Evolutionary conservation across 2,329 filamentous ascomycete species (phyloP).

Genomic region (Ambrosiella beaveri): DNA sequence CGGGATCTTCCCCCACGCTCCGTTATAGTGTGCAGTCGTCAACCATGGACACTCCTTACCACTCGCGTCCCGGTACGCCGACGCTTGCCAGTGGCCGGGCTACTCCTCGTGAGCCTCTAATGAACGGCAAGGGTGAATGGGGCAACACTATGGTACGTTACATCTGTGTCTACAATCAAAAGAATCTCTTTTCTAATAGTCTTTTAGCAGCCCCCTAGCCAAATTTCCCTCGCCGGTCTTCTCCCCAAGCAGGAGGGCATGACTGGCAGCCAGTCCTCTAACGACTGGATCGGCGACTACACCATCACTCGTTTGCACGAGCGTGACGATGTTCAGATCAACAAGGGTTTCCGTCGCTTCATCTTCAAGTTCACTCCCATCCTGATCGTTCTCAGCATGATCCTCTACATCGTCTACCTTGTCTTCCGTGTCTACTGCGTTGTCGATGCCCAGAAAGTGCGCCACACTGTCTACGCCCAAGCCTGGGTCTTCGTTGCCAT

Average conservation of each 20-base stretch:
- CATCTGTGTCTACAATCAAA: not conserved
- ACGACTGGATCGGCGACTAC: constrained; percentile 8
- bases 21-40: constrained; percentile 13
- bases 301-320: constrained; percentile 25
- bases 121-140: constrained; percentile 14
- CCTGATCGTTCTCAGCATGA: constrained; percentile 25
- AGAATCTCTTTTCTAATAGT: not conserved
- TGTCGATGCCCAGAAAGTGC: constrained; percentile 29
- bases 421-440: constrained; percentile 34
- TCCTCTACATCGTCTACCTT: constrained; percentile 32
- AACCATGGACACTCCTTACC: constrained; percentile 14
- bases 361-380: constrained; percentile 24
- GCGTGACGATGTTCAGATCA: constrained; percentile 27
- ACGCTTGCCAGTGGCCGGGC: constrained; percentile 18
- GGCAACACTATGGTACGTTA: constrained; percentile 17
- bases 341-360: constrained; percentile 27
- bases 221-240: constrained; percentile 25
- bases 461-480: constrained; percentile 25
- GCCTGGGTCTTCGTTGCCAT: constrained; percentile 42
- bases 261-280: constrained; percentile 12
- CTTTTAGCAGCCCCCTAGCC: constrained; percentile 24
- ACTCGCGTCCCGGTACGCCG: constrained; percentile 18
- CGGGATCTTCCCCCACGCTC: constrained; percentile 8
- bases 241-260: constrained; percentile 19
- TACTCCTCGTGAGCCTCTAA: constrained; percentile 16